Conservation (phyloP, 805 yeast genomes). For the Blastobotrys mokoenaii region DNA sequence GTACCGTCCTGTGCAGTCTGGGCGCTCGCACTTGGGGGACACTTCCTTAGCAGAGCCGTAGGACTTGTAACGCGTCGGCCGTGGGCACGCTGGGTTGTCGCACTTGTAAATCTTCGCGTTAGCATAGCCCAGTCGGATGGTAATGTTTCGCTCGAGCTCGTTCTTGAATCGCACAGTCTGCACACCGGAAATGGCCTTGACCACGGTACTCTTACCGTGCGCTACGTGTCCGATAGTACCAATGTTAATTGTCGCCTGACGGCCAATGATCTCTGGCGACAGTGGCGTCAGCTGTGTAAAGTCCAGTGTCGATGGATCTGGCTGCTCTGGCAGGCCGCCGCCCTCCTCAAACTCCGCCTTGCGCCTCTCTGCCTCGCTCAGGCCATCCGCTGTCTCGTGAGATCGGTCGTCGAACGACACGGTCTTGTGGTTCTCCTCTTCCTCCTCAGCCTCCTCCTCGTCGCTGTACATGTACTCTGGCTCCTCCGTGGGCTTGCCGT, state of each 20-base stretch:
- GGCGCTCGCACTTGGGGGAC: slow-evolving; percentile 81
- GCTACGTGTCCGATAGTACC: slow-evolving; percentile 98
- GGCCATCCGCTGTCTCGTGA: slow-evolving; percentile 49
- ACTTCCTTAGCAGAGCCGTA: slow-evolving; percentile 93
- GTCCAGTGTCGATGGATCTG: slow-evolving; percentile 63
- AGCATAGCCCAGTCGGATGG: slow-evolving; percentile 97
- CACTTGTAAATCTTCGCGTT: slow-evolving; percentile 97
- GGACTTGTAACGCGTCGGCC: slow-evolving; percentile 91
- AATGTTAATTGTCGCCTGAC: slow-evolving; percentile 98
- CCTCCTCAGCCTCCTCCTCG: slow-evolving; percentile 26
- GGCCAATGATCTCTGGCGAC: slow-evolving; percentile 82
- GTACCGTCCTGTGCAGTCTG: slow-evolving; percentile 85
- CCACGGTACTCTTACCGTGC: slow-evolving; percentile 90
- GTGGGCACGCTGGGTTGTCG: slow-evolving; percentile 76
- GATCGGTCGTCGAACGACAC: slow-evolving; percentile 75
- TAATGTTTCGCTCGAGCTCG: slow-evolving; percentile 97
- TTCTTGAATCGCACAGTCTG: slow-evolving; percentile 99
- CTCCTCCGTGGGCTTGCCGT: slow-evolving; percentile 44
- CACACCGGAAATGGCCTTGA: slow-evolving; percentile 90
- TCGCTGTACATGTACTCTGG: slow-evolving; percentile 35
- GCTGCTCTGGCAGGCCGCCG: slow-evolving; percentile 97
- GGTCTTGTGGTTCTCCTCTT: slow-evolving; percentile 40
- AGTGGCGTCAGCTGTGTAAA: slow-evolving; percentile 73
- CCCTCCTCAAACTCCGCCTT: slow-evolving; percentile 90
- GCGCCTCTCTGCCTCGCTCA: slow-evolving; percentile 64